A percentile compares a stretch with the other conserved stretches of the same genome.
Evolutionary conservation across 306 rosid species (phyloP).

Genomic region (Begonia peltatifolia): DNA sequence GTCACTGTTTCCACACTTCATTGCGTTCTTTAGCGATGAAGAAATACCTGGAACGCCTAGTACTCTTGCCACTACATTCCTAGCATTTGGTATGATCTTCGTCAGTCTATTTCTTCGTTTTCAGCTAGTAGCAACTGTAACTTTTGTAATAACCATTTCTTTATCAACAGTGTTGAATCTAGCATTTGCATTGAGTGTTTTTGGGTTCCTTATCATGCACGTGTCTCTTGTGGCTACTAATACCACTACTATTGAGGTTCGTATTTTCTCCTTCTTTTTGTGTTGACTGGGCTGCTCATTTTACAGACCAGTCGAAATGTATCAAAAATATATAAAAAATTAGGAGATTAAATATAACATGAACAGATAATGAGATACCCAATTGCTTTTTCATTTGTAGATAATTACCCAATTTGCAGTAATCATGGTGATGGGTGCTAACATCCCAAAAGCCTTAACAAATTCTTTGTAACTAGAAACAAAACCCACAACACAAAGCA

Average conservation of each 20-base stretch:
- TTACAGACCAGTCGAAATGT: too few species aligned
- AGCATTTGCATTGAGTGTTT: conserved; percentile 84
- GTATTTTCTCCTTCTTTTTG: background rate
- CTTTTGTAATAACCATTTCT: conserved; percentile 15
- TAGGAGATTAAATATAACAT: too few species aligned
- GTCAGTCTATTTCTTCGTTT: conserved; percentile 1
- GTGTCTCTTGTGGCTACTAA: conserved; percentile 75
- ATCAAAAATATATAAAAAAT: too few species aligned
- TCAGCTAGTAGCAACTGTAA: conserved; percentile 8
- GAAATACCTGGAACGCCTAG: conserved; percentile 97
- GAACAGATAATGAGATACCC: too few species aligned
- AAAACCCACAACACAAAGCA: too few species aligned
- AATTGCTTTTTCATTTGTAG: too few species aligned
- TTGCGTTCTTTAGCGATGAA: conserved; percentile 82
- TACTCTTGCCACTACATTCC: conserved; percentile 94
- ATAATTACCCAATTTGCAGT: too few species aligned
- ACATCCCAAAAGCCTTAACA: too few species aligned
- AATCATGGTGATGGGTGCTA: too few species aligned
- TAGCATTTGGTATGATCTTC: conserved; percentile 67
- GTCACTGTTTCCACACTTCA: conserved; percentile 74
- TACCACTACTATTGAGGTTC: conserved; percentile 95
- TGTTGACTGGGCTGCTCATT: too few species aligned
- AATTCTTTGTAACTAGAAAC: too few species aligned
- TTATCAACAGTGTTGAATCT: conserved; percentile 70
- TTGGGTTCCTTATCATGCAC: conserved; percentile 95